Base-by-base conservation (phyloP, 2,329 filamentous ascomycete genomes). In the Aureobasidium sp. region DNA sequence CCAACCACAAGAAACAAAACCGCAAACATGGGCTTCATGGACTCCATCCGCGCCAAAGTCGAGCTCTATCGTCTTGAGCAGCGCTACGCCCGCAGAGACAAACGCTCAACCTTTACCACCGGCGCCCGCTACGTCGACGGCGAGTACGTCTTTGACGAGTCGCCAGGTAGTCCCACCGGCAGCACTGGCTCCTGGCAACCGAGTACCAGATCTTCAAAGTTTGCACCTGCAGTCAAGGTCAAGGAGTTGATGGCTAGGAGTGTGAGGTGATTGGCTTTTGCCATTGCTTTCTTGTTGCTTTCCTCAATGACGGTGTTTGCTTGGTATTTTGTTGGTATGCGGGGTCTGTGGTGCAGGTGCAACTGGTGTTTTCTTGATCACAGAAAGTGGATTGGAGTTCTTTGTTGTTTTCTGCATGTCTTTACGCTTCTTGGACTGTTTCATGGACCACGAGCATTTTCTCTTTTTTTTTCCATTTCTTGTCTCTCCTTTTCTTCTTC, bases 11-110 rank as follows among this genome's bases (percentile, higher is more conserved):
- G 24, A 44, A 45, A 42, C 33, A 45, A 31, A 19, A 42, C 35
- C 15, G 14, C 53, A 64, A 85, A 75, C 56, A 85, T 88, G 77
- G 84, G 83, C 59, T 82, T 95, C 27, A 79, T 94, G 62, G 89
- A 92, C 72, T 86, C 89, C 53, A 83, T 95, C 65, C 86, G 88
- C 65, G 79, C 82, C 60, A 93, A 93, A 76, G 83, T 95, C 70
- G 91, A 97, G 81, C 85, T 97, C 71, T 94, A 96, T 81, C 90
- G 91, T 54, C 87, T 97, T 68, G 93, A 97, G 79, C 88, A 97
- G 79, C 88, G 91, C 70, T 97, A 97, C 81, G 95, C 92, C 57
- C 89, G 89, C 70, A 88, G 91, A 73, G 91, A 93, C 70, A 90
- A 93, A 69, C 90, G 93, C 74, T 92, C 87, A 60, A 94, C 90